These are phyloP conservation scores for Stagonosporopsis tanaceti DNA, from an alignment of 2,329 filamentous ascomycete genomes.

Conservation along the genomic window DNA sequence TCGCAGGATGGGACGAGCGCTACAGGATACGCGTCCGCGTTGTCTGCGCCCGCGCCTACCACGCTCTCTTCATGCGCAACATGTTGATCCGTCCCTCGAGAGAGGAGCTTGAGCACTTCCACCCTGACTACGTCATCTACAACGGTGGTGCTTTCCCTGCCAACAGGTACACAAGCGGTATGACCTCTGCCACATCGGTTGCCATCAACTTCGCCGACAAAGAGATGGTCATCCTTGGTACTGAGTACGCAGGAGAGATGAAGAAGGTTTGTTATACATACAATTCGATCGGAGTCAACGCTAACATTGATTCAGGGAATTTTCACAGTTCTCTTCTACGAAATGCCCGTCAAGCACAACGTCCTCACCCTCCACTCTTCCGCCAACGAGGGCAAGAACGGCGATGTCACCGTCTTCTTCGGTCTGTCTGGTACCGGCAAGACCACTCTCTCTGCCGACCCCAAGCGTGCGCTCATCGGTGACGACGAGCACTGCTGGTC, in stretches of 20 bases:
- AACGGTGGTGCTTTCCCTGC: constrained; percentile 98
- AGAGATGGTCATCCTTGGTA: constrained; percentile 99
- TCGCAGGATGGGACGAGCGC: constrained; percentile 97
- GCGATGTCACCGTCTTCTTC: constrained; percentile 99
- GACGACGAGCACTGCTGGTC: constrained; percentile 99
- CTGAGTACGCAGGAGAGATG: constrained; percentile 83
- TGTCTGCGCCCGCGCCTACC: constrained; percentile 98
- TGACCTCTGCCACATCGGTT: constrained; percentile 98
- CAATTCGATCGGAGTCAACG: neutral
- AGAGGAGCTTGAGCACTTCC: constrained; percentile 95
- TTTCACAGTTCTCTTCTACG: constrained; percentile 99
- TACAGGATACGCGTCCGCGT: constrained; percentile 98
- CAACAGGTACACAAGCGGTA: constrained; percentile 96
- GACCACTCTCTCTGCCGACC: constrained; percentile 96
- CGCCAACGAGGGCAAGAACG: constrained; percentile 92
- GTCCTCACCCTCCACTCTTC: constrained; percentile 98
- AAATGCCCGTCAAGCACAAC: constrained; percentile 99
- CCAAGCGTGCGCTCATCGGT: constrained; percentile 93
- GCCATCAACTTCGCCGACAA: constrained; percentile 99
- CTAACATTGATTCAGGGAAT: constrained; percentile 63
- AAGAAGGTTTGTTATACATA: neutral
- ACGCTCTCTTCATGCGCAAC: constrained; percentile 99
- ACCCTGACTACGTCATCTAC: constrained; percentile 99
- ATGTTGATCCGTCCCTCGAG: constrained; percentile 96
- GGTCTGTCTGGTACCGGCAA: constrained; percentile 98